Evolutionary conservation across 306 rosid genomes (phyloP).

Genomic region (Cicer judaicum): DNA sequence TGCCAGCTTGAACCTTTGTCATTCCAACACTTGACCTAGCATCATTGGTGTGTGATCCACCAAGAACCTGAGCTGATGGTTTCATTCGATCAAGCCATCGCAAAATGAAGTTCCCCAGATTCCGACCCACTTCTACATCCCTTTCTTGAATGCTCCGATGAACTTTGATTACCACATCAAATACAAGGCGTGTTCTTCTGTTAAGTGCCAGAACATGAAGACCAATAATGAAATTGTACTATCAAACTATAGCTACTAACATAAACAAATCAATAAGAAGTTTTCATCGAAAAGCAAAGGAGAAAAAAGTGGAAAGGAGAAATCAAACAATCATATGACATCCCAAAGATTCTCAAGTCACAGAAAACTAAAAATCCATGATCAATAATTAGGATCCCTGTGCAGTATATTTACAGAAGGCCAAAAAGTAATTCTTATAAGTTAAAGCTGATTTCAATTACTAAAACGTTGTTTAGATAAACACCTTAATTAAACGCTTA

Average conservation of each 20-base stretch:
- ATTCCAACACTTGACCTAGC: constrained; percentile 43
- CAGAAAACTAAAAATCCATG: background rate
- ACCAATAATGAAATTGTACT: background rate
- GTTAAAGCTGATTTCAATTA: background rate
- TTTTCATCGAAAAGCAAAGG: background rate
- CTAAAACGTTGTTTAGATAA: too few relatives aligned
- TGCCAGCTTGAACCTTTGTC: constrained; percentile 46
- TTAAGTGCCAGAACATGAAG: constrained; percentile 32
- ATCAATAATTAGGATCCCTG: background rate
- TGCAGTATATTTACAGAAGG: background rate
- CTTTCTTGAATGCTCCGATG: constrained; percentile 78
- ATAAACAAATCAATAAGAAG: background rate
- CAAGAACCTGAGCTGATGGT: constrained; percentile 84
- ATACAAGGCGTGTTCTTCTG: constrained; percentile 77
- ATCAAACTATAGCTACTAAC: constrained; percentile 4
- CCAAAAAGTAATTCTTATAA: background rate
- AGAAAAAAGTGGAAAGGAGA: background rate
- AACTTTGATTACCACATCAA: constrained; percentile 72
- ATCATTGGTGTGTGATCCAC: constrained; percentile 39
- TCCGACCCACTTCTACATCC: constrained; percentile 86
- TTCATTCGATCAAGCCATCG: constrained; percentile 74
- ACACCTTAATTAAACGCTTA: too few relatives aligned
- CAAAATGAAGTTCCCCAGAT: constrained; percentile 75
- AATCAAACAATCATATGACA: constrained; percentile 2
- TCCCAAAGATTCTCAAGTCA: background rate